Evolutionary conservation across 225 moss, liverwort and hornwort genomes (phyloP).

Genomic region (Physcomitrellopsis africana): DNA sequence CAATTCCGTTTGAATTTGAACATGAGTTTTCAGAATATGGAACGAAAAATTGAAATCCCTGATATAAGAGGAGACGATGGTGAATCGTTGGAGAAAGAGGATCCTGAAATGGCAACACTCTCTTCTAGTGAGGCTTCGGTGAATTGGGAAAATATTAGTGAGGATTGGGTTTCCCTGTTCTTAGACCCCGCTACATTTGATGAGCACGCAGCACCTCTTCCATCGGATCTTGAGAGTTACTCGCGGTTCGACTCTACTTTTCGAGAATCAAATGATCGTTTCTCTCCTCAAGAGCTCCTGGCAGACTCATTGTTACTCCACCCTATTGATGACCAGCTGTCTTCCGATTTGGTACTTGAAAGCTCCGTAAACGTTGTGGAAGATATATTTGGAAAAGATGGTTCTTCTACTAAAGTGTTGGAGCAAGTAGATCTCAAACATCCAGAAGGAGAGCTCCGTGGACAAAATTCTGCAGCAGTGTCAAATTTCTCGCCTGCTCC

Average conservation of each 20-base stretch:
- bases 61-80: conserved; percentile 17
- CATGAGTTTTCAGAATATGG: conserved; percentile 33
- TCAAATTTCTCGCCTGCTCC: not conserved
- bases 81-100: conserved; percentile 24
- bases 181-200: conserved; percentile 44
- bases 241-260: conserved; percentile 32
- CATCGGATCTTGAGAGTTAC: conserved; percentile 27
- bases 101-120: conserved; percentile 16
- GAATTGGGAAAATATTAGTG: conserved; percentile 62
- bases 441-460: conserved; percentile 25
- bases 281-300: conserved; percentile 37
- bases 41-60: conserved; percentile 35
- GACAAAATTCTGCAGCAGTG: conserved; percentile 6
- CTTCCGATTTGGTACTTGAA: conserved; percentile 35
- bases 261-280: conserved; percentile 27
- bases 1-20: not conserved
- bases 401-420: not conserved
- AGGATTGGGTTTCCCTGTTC: conserved; percentile 74
- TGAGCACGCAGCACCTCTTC: conserved; percentile 36
- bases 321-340: conserved; percentile 31
- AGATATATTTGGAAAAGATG: conserved; percentile 28
- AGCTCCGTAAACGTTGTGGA: conserved; percentile 38
- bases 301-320: conserved; percentile 37
- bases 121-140: conserved; percentile 31
- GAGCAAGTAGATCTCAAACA: not conserved